Evolutionary conservation across 192 early-diverging fungal species (phyloP).

Genomic region (Haplosporangium gracile): DNA sequence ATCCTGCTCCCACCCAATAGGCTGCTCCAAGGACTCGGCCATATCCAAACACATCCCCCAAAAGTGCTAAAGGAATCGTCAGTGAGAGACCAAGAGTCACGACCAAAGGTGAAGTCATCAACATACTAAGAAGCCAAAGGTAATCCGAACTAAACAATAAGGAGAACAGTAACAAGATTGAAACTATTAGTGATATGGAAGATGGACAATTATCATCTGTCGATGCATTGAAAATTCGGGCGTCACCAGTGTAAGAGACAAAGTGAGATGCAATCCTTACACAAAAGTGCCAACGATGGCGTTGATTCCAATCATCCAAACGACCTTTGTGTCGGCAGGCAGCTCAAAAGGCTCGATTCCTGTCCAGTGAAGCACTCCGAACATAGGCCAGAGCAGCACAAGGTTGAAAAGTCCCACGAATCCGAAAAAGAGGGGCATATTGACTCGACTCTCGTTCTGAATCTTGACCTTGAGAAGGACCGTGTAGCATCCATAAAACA

Average conservation of each 20-base stretch:
- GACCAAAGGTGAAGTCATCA: conserved; percentile 86
- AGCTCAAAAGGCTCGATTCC: conserved; percentile 77
- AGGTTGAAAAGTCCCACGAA: conserved; percentile 83
- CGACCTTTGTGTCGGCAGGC: conserved; percentile 63
- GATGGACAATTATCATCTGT: too few relatives aligned
- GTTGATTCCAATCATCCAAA: conserved; percentile 77
- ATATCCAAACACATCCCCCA: conserved; percentile 80
- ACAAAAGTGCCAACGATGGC: conserved; percentile 84
- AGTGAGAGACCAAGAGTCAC: conserved; percentile 84
- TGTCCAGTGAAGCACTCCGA: conserved; percentile 68
- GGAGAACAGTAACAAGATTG: background rate
- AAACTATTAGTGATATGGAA: background rate
- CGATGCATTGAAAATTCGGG: background rate
- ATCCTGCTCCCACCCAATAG: conserved; percentile 75
- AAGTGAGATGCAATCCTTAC: conserved; percentile 43
- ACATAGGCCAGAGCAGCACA: conserved; percentile 75
- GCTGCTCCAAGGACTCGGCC: conserved; percentile 61
- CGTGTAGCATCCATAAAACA: conserved; percentile 82
- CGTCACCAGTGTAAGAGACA: background rate
- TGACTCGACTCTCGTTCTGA: conserved; percentile 73
- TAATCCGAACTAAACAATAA: conserved; percentile 75
- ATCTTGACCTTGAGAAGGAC: conserved; percentile 76
- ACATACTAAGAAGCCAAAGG: conserved; percentile 81
- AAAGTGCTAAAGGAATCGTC: conserved; percentile 64
- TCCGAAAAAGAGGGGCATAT: conserved; percentile 84